Conservation (phyloP, 75 land plant species). For the Isoetes taiwanensis region DNA sequence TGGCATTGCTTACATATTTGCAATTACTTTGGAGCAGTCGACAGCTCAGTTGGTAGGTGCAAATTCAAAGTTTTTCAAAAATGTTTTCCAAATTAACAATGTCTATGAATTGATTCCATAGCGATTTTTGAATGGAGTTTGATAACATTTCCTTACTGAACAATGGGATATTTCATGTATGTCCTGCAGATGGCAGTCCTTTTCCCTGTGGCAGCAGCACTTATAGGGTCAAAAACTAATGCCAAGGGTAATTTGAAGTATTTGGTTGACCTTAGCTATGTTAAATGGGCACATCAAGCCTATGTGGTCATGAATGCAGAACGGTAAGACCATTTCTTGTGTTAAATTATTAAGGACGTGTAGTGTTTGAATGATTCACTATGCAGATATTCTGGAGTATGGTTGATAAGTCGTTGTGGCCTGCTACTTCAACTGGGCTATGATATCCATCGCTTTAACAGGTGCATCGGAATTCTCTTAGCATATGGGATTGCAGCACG, state of each 20-base stretch:
- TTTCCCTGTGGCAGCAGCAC: not conserved
- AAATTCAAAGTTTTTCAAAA: not conserved
- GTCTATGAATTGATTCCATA: too few relatives aligned
- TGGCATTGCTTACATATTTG: constrained; percentile 5
- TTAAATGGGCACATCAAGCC: not conserved
- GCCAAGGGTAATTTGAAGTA: not conserved
- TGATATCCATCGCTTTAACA: not conserved
- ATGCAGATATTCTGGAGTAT: not conserved
- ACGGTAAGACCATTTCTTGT: not conserved
- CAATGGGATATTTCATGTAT: not conserved
- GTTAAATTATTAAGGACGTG: not conserved
- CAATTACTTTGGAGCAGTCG: not conserved
- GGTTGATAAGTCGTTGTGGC: constrained; percentile 6
- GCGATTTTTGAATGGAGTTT: not conserved
- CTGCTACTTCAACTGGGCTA: not conserved
- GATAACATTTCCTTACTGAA: too few relatives aligned
- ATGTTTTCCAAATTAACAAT: too few relatives aligned
- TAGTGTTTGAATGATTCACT: not conserved
- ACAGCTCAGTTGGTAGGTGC: constrained; percentile 2
- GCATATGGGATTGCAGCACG: not conserved
- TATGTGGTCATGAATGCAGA: not conserved
- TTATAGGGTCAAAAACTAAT: not conserved
- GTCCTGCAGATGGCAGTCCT: not conserved
- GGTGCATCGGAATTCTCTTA: not conserved
- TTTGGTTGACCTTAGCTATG: not conserved